phyloP scores from a whole-genome alignment of 305 asterid genomes.

The Fraxinus baroniana region DNA sequence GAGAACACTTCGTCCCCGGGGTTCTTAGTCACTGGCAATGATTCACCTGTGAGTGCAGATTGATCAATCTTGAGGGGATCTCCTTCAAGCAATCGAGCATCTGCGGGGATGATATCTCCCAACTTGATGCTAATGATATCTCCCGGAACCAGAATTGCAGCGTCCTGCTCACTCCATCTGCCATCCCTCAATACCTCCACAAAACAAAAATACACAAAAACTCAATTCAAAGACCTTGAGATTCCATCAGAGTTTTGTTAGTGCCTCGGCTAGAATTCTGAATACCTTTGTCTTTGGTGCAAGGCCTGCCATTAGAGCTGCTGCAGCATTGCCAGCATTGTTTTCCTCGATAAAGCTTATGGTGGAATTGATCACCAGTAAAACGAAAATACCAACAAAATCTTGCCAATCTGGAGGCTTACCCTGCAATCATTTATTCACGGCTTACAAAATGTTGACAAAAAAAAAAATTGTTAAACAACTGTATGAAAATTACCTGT shows the following conservation, averaged over 20 bases:
- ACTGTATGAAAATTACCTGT: conserved; percentile 23
- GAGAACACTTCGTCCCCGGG: too few species aligned
- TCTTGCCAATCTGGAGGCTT: conserved; percentile 17
- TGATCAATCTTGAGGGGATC: too few species aligned
- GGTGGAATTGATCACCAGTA: conserved; percentile 37
- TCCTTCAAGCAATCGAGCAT: too few species aligned
- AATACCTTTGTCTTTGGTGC: conserved; percentile 45
- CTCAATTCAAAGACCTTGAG: not conserved
- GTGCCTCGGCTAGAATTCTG: not conserved
- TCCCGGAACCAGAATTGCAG: too few species aligned
- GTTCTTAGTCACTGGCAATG: too few species aligned
- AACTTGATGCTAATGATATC: too few species aligned
- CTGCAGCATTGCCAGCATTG: conserved; percentile 45
- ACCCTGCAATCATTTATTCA: conserved; percentile 18
- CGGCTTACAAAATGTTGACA: not conserved
- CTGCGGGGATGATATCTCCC: too few species aligned
- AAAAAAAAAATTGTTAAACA: not conserved
- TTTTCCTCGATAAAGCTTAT: conserved; percentile 45
- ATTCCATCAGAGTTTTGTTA: not conserved
- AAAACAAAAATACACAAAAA: not conserved
- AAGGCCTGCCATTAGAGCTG: conserved; percentile 41
- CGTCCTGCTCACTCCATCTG: too few species aligned
- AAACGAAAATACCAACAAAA: conserved; percentile 31
- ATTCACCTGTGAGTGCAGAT: too few species aligned
- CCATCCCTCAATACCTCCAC: too few species aligned